phyloP scores from a whole-genome alignment of 23 red algal species.

The Cyanidium caldarium region DNA sequence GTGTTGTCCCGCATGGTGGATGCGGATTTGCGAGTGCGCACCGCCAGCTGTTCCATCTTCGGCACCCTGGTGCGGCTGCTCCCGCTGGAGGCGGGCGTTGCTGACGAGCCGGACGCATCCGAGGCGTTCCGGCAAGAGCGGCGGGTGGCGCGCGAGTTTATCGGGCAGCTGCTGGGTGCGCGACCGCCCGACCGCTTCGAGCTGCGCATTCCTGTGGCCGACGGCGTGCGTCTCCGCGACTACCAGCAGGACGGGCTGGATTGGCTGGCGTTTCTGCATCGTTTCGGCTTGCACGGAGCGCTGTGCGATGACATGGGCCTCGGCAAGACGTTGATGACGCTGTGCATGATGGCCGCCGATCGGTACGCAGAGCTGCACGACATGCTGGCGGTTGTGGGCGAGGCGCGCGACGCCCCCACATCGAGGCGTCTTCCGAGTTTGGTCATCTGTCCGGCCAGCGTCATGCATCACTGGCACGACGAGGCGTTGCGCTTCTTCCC shows the following conservation, averaged over 20 bases:
- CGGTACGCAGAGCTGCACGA: background rate
- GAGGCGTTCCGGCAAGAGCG: constrained; percentile 24
- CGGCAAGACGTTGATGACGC: constrained; percentile 97
- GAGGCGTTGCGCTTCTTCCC: constrained; percentile 79
- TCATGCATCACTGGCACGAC: constrained; percentile 78
- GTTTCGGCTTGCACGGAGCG: constrained; percentile 83
- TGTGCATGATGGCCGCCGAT: constrained; percentile 74
- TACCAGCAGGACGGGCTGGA: constrained; percentile 95
- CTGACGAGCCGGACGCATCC: constrained; percentile 33
- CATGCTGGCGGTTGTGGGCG: background rate
- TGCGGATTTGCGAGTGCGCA: constrained; percentile 51
- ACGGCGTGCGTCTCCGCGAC: constrained; percentile 46
- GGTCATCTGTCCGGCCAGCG: constrained; percentile 65
- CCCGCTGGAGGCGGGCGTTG: constrained; percentile 68
- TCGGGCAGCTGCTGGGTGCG: constrained; percentile 70
- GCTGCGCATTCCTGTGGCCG: constrained; percentile 43
- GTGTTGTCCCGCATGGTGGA: constrained; percentile 86
- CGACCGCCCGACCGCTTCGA: constrained; percentile 38
- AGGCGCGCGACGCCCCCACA: background rate
- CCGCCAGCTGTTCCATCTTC: constrained; percentile 38
- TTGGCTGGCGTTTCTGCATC: constrained; percentile 80
- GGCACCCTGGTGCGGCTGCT: constrained; percentile 73
- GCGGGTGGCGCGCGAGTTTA: constrained; percentile 40
- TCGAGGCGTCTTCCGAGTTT: constrained; percentile 15
- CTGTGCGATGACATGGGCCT: constrained; percentile 99